Conservation (phyloP, 139 green algal species). For the Micractinium conductrix region DNA sequence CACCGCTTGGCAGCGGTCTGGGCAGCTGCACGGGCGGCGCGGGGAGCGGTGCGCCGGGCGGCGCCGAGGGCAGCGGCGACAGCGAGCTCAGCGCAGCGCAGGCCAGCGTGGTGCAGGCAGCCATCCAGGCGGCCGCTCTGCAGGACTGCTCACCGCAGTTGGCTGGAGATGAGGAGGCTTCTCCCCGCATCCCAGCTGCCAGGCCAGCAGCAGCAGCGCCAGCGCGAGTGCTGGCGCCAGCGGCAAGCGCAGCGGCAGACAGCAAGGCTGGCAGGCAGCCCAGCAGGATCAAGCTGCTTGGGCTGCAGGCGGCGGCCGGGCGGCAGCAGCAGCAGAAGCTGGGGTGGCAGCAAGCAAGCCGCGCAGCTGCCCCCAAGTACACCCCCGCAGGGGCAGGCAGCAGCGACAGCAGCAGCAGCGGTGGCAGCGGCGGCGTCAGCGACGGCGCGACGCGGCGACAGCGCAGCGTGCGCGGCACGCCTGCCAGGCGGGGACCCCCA, state of each 20-base stretch:
- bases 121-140: slow-evolving; percentile 17
- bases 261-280: neutral
- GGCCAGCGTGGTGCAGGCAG: slow-evolving; percentile 1
- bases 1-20: too few relatives aligned
- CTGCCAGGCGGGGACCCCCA: too few relatives aligned
- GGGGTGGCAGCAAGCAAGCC: neutral
- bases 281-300: slow-evolving; percentile 7
- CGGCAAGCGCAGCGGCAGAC: neutral
- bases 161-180: too few relatives aligned
- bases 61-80: neutral
- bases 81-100: neutral
- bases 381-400: neutral
- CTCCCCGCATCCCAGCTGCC: neutral
- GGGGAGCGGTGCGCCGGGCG: neutral
- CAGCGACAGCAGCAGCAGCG: neutral
- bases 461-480: neutral
- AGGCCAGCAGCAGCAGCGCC: neutral
- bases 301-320: neutral
- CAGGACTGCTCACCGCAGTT: too few relatives aligned
- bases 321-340: neutral
- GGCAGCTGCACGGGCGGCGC: too few relatives aligned
- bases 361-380: neutral
- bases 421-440: neutral
- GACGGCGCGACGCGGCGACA: too few relatives aligned
- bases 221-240: neutral